Conservation (phyloP, 148 eudicot genomes). For the Rheum nobile region DNA sequence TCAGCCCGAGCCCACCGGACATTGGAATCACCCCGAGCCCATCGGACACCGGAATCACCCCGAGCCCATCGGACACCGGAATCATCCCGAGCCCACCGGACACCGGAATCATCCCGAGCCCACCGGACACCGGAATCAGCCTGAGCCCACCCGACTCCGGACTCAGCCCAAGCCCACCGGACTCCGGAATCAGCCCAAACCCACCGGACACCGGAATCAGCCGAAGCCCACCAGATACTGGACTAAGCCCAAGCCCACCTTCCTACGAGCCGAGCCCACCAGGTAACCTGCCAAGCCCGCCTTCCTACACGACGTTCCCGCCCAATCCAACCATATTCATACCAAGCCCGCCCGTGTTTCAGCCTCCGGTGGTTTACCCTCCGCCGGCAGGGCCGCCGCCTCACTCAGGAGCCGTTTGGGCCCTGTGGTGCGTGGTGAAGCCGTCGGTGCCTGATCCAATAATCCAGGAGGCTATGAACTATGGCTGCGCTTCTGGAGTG, state of each 20-base stretch:
- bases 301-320: neutral
- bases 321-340: slow-evolving; percentile 16
- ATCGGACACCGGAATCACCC: too few species aligned
- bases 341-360: slow-evolving; percentile 47
- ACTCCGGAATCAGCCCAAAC: neutral
- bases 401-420: slow-evolving; percentile 16
- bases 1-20: too few species aligned
- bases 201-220: neutral
- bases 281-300: slow-evolving; percentile 7
- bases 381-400: slow-evolving; percentile 55
- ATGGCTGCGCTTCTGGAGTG: slow-evolving; percentile 61
- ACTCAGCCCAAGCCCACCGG: slow-evolving; percentile 2
- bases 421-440: slow-evolving; percentile 64
- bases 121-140: slow-evolving; percentile 5
- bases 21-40: too few species aligned
- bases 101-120: slow-evolving; percentile 7
- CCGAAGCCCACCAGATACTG: neutral
- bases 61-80: too few species aligned
- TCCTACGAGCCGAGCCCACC: neutral
- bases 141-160: slow-evolving; percentile 14
- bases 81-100: slow-evolving; percentile 22
- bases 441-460: slow-evolving; percentile 67
- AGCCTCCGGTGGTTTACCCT: slow-evolving; percentile 57
- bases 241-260: slow-evolving; percentile 5
- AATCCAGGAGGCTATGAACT: slow-evolving; percentile 66